Conservation (phyloP, 257 asterid genomes). For the Solanum virginianum region DNA sequence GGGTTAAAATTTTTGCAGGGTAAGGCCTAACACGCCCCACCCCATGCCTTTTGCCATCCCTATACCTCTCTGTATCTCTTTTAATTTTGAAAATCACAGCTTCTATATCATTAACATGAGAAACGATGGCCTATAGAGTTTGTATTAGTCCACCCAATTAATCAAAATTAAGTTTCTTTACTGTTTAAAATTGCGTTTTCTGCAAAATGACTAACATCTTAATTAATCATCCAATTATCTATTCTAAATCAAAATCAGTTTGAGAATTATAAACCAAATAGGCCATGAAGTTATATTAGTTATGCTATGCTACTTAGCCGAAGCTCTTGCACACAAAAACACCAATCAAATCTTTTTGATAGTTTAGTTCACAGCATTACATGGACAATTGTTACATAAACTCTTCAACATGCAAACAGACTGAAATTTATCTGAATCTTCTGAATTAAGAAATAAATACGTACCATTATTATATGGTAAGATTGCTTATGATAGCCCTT, state of each 20-base stretch:
- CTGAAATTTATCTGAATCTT: not conserved
- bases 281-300: not conserved
- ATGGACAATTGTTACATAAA: not conserved
- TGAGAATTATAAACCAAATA: not conserved
- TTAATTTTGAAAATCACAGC: not conserved
- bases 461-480: conserved; percentile 39
- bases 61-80: not conserved
- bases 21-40: not conserved
- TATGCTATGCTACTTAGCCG: not conserved
- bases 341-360: not conserved
- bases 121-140: not conserved
- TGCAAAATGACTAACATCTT: not conserved
- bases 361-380: not conserved
- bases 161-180: not conserved
- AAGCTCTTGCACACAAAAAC: not conserved
- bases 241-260: not conserved
- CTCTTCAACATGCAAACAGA: not conserved
- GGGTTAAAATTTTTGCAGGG: not conserved
- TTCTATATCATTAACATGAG: not conserved
- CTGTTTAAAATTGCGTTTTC: not conserved
- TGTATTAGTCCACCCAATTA: not conserved
- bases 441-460: not conserved
- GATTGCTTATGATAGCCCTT: conserved; percentile 77
- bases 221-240: not conserved
- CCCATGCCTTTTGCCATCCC: not conserved